Evolutionary conservation across 2,329 filamentous ascomycete species (phyloP).

Genomic region (Rachicladosporium sp.): DNA sequence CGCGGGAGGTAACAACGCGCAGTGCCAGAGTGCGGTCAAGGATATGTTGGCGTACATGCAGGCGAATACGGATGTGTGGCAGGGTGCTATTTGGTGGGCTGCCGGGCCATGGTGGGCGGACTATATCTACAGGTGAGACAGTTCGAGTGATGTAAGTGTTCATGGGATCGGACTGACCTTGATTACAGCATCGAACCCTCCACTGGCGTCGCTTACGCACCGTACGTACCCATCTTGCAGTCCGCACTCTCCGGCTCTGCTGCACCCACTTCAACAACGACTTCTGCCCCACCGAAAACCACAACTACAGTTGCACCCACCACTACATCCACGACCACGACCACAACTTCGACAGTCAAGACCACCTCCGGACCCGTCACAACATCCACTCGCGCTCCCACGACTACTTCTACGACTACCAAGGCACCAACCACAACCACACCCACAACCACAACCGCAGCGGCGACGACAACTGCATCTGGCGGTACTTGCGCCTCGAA

Average conservation of each 20-base stretch:
- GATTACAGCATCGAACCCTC: conserved; percentile 34
- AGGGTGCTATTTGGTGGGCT: conserved; percentile 42
- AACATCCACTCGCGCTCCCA: not conserved
- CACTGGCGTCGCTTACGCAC: conserved; percentile 29
- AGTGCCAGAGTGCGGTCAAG: conserved; percentile 38
- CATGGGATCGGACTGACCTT: too few relatives aligned
- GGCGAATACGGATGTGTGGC: conserved; percentile 41
- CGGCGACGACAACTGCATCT: too few relatives aligned
- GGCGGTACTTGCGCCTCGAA: conserved; percentile 1
- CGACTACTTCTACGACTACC: not conserved
- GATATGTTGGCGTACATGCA: conserved; percentile 38
- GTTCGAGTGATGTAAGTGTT: too few relatives aligned
- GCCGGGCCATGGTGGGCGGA: conserved; percentile 39
- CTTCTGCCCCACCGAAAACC: not conserved
- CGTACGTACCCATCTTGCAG: conserved; percentile 10
- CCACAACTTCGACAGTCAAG: not conserved
- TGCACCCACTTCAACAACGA: conserved; percentile 8
- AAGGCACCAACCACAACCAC: not conserved
- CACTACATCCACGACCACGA: conserved; percentile 14
- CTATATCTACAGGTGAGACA: conserved; percentile 16
- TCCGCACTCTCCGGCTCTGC: conserved; percentile 3
- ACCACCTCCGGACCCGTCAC: not conserved
- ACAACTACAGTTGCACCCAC: not conserved
- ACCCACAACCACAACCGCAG: not conserved
- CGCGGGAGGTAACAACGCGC: conserved; percentile 39